phyloP scores from a whole-genome alignment of 805 yeast genomes.

The Suhomyces vadensis region DNA sequence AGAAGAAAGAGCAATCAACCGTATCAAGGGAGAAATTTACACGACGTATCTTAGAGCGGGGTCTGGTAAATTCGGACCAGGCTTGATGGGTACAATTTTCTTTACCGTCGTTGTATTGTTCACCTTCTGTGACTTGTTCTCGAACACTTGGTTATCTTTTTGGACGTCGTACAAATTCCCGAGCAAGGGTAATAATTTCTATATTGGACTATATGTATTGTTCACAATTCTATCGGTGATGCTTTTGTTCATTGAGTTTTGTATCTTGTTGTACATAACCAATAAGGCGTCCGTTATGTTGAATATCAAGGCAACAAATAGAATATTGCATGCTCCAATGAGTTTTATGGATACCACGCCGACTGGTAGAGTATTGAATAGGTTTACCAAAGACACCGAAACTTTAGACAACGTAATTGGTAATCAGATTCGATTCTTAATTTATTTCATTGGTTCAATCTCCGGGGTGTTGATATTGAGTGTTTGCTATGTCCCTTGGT shows the following conservation, averaged over 20 bases:
- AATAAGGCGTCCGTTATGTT: slow-evolving; percentile 55
- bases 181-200: slow-evolving; percentile 50
- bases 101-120: slow-evolving; percentile 19
- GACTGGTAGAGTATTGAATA: slow-evolving; percentile 78
- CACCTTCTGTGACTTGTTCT: no score
- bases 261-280: slow-evolving; percentile 47
- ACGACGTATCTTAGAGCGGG: slow-evolving; percentile 25
- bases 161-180: slow-evolving; percentile 42
- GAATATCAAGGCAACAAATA: slow-evolving; percentile 58
- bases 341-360: slow-evolving; percentile 82
- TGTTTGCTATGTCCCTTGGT: slow-evolving; percentile 71
- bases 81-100: slow-evolving; percentile 42
- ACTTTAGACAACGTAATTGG: slow-evolving; percentile 75
- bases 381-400: slow-evolving; percentile 88
- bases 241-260: slow-evolving; percentile 43
- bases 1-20: slow-evolving; percentile 19
- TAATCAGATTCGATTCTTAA: slow-evolving; percentile 63
- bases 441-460: slow-evolving; percentile 53
- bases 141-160: slow-evolving; percentile 26
- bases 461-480: slow-evolving; percentile 63
- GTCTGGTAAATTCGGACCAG: slow-evolving; percentile 48
- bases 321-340: slow-evolving; percentile 76
- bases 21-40: slow-evolving; percentile 14
- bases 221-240: slow-evolving; percentile 54
- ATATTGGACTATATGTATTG: slow-evolving; percentile 75